Evolutionary conservation across 257 asterid species (phyloP).

Genomic region (Rehmannia glutinosa): DNA sequence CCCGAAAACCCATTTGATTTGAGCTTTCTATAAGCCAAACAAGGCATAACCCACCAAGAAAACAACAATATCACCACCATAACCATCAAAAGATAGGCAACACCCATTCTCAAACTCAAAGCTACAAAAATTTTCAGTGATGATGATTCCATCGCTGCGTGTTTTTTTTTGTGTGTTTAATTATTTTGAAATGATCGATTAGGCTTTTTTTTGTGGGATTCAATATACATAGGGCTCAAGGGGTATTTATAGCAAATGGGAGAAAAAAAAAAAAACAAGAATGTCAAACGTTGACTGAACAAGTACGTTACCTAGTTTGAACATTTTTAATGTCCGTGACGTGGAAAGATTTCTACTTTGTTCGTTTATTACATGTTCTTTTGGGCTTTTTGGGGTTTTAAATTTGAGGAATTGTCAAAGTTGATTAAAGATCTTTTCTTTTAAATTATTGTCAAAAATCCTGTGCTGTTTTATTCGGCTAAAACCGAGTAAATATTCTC

Average conservation of each 20-base stretch:
- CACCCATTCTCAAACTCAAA: constrained; percentile 15
- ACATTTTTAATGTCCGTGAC: neutral
- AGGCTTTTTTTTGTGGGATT: no score
- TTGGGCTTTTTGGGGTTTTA: neutral
- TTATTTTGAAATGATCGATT: neutral
- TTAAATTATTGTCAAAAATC: no score
- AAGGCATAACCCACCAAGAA: constrained; percentile 62
- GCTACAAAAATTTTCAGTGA: constrained; percentile 10
- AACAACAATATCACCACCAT: constrained; percentile 29
- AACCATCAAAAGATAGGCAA: constrained; percentile 17
- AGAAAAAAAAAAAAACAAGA: neutral
- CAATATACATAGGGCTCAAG: no score
- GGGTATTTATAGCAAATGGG: no score
- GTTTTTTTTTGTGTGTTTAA: neutral
- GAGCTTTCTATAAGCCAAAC: constrained; percentile 36
- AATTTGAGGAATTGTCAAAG: no score
- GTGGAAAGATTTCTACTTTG: neutral
- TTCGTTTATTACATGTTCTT: constrained; percentile 3
- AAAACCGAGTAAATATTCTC: neutral
- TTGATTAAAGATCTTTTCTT: neutral
- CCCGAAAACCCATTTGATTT: constrained; percentile 74
- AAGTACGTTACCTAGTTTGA: constrained; percentile 17
- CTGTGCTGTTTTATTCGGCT: neutral
- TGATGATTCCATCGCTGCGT: constrained; percentile 14
- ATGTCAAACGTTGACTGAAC: constrained; percentile 4